phyloP scores from a whole-genome alignment of 768 basidiomycete genomes.

The Tricholoma matsutake region DNA sequence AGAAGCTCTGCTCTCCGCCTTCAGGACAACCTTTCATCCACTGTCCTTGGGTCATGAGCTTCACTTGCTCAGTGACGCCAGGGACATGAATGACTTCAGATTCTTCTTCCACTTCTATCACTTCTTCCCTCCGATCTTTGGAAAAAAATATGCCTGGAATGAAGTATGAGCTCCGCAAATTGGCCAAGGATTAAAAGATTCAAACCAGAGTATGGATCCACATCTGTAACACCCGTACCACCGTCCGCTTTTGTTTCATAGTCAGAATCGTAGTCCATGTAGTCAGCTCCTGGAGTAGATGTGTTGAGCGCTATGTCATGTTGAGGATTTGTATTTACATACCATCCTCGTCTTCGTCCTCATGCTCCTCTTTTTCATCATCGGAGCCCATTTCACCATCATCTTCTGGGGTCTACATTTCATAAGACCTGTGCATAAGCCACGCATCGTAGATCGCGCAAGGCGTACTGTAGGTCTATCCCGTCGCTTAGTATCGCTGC shows the following conservation, averaged over 20 bases:
- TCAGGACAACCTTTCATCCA: constrained; percentile 99
- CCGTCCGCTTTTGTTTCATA: constrained; percentile 47
- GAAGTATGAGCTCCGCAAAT: constrained; percentile 6
- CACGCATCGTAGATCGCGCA: not conserved
- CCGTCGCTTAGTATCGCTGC: constrained; percentile 19
- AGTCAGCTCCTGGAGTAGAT: constrained; percentile 46
- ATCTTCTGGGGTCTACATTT: constrained; percentile 58
- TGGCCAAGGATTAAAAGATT: not conserved
- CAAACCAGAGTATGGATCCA: constrained; percentile 87
- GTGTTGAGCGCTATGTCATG: not conserved
- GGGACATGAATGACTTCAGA: constrained; percentile 50
- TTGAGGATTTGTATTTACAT: constrained; percentile 7
- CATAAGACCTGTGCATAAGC: not conserved
- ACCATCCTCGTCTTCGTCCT: constrained; percentile 55
- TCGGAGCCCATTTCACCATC: constrained; percentile 47
- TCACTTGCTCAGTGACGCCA: constrained; percentile 42
- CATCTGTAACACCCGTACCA: constrained; percentile 46
- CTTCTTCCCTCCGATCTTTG: constrained; percentile 87
- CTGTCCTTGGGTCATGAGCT: constrained; percentile 81
- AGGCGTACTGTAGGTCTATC: constrained; percentile 25
- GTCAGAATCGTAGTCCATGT: constrained; percentile 82
- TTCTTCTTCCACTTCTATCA: constrained; percentile 88
- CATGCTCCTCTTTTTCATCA: constrained; percentile 46
- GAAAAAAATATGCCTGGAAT: constrained; percentile 86
- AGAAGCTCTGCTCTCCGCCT: constrained; percentile 83